Evolutionary conservation across 2,329 filamentous ascomycete species (phyloP), one percentile per base, ranked within the genome.

Genomic region (Pyrenophora tritici-repentis): DNA sequence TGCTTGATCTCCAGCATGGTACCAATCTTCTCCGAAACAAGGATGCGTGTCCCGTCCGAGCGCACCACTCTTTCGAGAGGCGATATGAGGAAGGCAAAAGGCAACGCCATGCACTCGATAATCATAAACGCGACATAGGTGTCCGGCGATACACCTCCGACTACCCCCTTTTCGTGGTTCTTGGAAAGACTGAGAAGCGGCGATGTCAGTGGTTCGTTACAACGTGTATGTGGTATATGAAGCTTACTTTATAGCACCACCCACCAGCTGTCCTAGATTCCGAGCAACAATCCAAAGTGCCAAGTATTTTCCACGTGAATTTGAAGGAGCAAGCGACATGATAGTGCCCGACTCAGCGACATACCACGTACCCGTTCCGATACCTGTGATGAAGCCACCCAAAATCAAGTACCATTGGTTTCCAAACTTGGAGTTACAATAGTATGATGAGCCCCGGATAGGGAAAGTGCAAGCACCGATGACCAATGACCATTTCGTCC

Each of bases 321-420:
- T 71, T 0, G 76, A 71, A 3, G 78, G 78, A 0, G 78, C 76
- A 16, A 80, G 70, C 0, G 77, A 78, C 75, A 80, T 78, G 57
- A 80, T 79, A 4, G 75, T 72, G 12, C 78, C 78, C 1, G 76
- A 76, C 51, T 80, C 78, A 0, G 78, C 78, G 7, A 80, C 78
- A 50, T 80, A 80, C 78, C 77, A 79, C 35, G 75, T 78, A 1
- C 76, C 78, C 4, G 37, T 62, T 1, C 63, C 63, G 5, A 68
- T 62, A n/a, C 65, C 65, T 9, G 61, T 66, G 9, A 68, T 51
- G 44, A 65, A 59, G 12, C 59, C 59, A 32, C 65, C 63, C 12
- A 68, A 36, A 17, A 52, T 44, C 56, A 76, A 56, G 43, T 78
- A 76, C 76, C 77, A 79, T 62, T 79, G 76, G 35, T 72, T 79